Conservation (phyloP, 257 asterid genomes). For the Cruciata laevipes region DNA sequence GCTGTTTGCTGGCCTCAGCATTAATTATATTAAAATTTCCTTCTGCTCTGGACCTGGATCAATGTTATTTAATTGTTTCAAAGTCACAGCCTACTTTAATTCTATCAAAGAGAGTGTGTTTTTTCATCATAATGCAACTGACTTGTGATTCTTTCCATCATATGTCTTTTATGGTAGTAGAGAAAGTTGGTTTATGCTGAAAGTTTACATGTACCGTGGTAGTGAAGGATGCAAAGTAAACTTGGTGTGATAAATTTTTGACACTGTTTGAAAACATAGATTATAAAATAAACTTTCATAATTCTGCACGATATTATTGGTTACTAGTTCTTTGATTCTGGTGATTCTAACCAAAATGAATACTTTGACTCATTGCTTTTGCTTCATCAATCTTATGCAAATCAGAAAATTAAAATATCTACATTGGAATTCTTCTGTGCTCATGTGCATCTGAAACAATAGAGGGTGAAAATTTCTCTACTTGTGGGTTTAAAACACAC, state of each 20-base stretch:
- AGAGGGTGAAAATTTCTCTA: not conserved
- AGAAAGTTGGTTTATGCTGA: not conserved
- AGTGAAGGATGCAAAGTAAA: not conserved
- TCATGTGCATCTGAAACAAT: too few relatives aligned
- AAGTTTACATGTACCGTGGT: not conserved
- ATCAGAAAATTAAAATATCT: too few relatives aligned
- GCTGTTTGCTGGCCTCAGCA: slow-evolving; percentile 88
- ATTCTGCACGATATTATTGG: too few relatives aligned
- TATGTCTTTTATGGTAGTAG: not conserved
- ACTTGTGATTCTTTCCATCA: not conserved
- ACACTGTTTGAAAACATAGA: not conserved
- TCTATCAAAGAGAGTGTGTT: too few relatives aligned
- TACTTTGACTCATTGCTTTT: not conserved
- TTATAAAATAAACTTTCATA: not conserved
- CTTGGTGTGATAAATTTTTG: not conserved
- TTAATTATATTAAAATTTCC: slow-evolving; percentile 56
- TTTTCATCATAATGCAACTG: too few relatives aligned
- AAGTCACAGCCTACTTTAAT: too few relatives aligned
- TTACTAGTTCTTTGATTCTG: not conserved
- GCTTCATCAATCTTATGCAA: not conserved
- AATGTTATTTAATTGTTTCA: too few relatives aligned
- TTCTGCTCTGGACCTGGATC: not conserved
- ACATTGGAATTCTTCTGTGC: too few relatives aligned
- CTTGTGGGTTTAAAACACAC: not conserved
- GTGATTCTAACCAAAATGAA: not conserved